Conservation (phyloP, 2,329 filamentous ascomycete species). For the Penicillium sp. region DNA sequence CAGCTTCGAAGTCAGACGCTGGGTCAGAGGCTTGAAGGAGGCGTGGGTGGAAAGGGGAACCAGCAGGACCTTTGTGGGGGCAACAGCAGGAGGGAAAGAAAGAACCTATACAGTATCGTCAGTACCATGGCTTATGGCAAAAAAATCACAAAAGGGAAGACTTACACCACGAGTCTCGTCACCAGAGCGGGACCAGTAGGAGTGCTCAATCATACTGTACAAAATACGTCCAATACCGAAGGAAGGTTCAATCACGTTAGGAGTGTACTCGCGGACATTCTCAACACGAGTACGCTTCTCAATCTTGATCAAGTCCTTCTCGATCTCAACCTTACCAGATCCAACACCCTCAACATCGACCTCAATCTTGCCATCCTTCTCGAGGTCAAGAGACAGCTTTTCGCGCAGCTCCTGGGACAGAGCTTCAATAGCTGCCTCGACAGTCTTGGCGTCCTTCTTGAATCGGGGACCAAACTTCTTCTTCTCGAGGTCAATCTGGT, state of each 20-base stretch:
- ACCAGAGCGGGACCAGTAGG: slow-evolving; percentile 84
- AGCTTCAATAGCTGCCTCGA: slow-evolving; percentile 74
- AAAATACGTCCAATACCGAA: slow-evolving; percentile 96
- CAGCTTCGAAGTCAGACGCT: slow-evolving; percentile 70
- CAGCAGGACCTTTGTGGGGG: slow-evolving; percentile 93
- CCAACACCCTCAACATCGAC: slow-evolving; percentile 68
- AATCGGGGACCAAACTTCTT: slow-evolving; percentile 95
- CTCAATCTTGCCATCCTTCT: slow-evolving; percentile 69
- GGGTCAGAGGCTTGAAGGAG: slow-evolving; percentile 75
- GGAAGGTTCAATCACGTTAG: slow-evolving; percentile 95
- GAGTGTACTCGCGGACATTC: slow-evolving; percentile 84
- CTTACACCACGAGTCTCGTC: slow-evolving; percentile 85
- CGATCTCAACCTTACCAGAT: slow-evolving; percentile 73
- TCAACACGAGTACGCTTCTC: slow-evolving; percentile 80
- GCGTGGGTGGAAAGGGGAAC: slow-evolving; percentile 81
- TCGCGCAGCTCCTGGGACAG: slow-evolving; percentile 79
- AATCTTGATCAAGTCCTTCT: slow-evolving; percentile 75
- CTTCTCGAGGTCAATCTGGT: slow-evolving; percentile 82
- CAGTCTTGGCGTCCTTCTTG: slow-evolving; percentile 87
- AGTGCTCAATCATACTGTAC: slow-evolving; percentile 90
- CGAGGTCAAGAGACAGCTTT: slow-evolving; percentile 71
- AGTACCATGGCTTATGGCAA: not conserved
- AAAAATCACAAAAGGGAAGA: slow-evolving; percentile 25
- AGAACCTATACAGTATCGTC: slow-evolving; percentile 53
- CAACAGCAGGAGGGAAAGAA: slow-evolving; percentile 72